phyloP scores from a whole-genome alignment of 176 grass and related monocot species.

The Hyparrhenia diplandra region DNA sequence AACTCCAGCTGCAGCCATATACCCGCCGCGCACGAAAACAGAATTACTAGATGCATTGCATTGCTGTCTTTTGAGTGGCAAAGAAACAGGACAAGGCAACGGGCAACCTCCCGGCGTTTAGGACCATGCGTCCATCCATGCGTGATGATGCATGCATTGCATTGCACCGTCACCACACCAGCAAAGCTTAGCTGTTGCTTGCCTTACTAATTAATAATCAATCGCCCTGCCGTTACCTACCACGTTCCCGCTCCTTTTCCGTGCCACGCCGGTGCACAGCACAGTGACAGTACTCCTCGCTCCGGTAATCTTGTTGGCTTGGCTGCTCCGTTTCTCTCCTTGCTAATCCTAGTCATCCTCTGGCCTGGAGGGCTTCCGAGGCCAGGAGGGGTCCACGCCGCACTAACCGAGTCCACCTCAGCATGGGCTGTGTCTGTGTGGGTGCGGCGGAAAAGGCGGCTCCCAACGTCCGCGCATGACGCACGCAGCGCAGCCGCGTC shows the following conservation, averaged over 20 bases:
- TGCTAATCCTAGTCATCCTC: too few relatives aligned
- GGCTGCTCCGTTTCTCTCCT: too few relatives aligned
- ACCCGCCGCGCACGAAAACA: background rate
- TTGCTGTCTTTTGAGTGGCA: background rate
- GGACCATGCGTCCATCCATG: too few relatives aligned
- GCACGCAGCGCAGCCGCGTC: constrained; percentile 7
- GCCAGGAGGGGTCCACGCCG: background rate
- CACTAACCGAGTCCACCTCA: constrained; percentile 17
- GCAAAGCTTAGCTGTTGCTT: constrained; percentile 39
- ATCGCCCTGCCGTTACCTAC: background rate
- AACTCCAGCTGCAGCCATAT: background rate
- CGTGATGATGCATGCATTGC: background rate
- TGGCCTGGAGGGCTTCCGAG: too few relatives aligned
- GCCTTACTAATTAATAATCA: background rate
- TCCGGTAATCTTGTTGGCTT: background rate
- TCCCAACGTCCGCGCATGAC: background rate
- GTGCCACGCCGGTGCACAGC: background rate
- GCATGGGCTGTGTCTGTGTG: constrained; percentile 30
- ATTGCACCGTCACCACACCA: constrained; percentile 27
- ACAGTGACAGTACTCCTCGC: background rate
- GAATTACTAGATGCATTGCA: background rate
- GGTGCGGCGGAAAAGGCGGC: background rate
- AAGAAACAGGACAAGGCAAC: constrained; percentile 6
- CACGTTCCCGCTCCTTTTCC: background rate
- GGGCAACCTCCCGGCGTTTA: background rate